A percentile compares a stretch with the other conserved stretches of the same genome.
These are phyloP conservation scores for Chytridiales sp. DNA, from an alignment of 371 early-diverging fungal genomes.

Conservation along the genomic window DNA sequence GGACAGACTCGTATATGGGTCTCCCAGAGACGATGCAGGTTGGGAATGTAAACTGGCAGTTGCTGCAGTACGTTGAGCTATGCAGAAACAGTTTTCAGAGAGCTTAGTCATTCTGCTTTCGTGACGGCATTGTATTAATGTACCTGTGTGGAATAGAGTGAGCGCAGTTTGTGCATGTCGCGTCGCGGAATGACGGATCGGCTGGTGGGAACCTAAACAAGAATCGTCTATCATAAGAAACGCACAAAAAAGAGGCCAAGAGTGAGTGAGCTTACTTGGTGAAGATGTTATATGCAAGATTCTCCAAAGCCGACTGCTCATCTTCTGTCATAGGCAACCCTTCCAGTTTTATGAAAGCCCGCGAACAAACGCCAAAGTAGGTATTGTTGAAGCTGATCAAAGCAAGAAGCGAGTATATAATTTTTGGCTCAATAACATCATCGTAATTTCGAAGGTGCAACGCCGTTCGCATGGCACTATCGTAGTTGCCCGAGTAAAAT, in stretches of 20 bases:
- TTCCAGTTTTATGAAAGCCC: slow-evolving; percentile 53
- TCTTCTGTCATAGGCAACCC: slow-evolving; percentile 28
- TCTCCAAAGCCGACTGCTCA: slow-evolving; percentile 37
- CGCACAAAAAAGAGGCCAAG: neutral
- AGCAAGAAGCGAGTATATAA: slow-evolving; percentile 45
- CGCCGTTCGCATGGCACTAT: slow-evolving; percentile 47
- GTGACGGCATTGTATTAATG: slow-evolving; percentile 1
- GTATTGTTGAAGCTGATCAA: slow-evolving; percentile 43
- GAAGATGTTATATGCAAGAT: slow-evolving; percentile 51
- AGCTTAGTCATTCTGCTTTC: neutral
- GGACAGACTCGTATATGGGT: slow-evolving; percentile 51
- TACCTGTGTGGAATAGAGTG: slow-evolving; percentile 44
- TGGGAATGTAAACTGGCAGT: slow-evolving; percentile 49
- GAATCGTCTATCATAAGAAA: neutral
- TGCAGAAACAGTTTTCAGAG: neutral
- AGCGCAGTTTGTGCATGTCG: slow-evolving; percentile 50
- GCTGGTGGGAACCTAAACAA: slow-evolving; percentile 43
- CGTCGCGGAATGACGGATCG: slow-evolving; percentile 39
- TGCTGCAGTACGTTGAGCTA: slow-evolving; percentile 42
- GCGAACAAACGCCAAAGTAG: slow-evolving; percentile 47
- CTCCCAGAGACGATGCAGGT: slow-evolving; percentile 54
- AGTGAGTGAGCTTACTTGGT: slow-evolving; percentile 34
- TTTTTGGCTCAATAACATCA: slow-evolving; percentile 44
- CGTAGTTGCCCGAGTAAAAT: slow-evolving; percentile 47
- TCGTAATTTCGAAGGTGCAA: slow-evolving; percentile 47